A percentile compares a stretch with the other conserved stretches of the same genome.
Evolutionary conservation across 441 rosid species (phyloP).

Genomic region (Jatropha podagrica): DNA sequence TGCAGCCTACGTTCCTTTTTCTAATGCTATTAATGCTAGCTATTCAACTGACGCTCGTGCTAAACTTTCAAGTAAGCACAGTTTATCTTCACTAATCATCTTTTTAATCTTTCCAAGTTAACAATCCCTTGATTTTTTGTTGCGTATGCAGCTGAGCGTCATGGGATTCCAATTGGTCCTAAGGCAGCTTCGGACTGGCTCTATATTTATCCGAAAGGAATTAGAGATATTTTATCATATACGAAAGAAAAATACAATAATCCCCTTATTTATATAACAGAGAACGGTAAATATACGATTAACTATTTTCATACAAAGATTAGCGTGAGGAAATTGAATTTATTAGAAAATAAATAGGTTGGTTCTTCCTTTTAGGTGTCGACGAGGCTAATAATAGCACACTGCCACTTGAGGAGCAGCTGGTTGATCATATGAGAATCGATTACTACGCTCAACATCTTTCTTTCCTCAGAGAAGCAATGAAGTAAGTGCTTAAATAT

Average conservation of each 20-base stretch:
- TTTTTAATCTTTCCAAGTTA: too few relatives aligned
- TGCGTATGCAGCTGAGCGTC: not conserved
- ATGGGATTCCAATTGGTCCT: not conserved
- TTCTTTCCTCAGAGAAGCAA: slow-evolving; percentile 28
- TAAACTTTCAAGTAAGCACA: too few relatives aligned
- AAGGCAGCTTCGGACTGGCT: slow-evolving; percentile 47
- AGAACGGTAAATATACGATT: slow-evolving; percentile 44
- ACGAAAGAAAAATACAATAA: slow-evolving; percentile 38
- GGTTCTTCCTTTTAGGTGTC: slow-evolving; percentile 26
- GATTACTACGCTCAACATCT: slow-evolving; percentile 31
- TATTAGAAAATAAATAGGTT: not conserved
- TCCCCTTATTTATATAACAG: slow-evolving; percentile 56
- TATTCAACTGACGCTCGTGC: not conserved
- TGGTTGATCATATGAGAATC: slow-evolving; percentile 31
- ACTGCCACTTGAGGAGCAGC: slow-evolving; percentile 26
- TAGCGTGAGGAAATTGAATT: too few relatives aligned
- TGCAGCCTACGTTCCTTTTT: slow-evolving; percentile 25
- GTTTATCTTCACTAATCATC: too few relatives aligned
- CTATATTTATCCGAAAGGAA: slow-evolving; percentile 43
- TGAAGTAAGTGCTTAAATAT: slow-evolving; percentile 24
- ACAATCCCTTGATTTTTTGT: not conserved
- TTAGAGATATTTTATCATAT: slow-evolving; percentile 43
- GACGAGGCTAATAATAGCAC: slow-evolving; percentile 31
- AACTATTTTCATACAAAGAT: too few relatives aligned
- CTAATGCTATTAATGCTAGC: not conserved